These are phyloP conservation scores for Ophiostoma montium DNA, from an alignment of 2,329 filamentous ascomycete species.

Conservation along the genomic window DNA sequence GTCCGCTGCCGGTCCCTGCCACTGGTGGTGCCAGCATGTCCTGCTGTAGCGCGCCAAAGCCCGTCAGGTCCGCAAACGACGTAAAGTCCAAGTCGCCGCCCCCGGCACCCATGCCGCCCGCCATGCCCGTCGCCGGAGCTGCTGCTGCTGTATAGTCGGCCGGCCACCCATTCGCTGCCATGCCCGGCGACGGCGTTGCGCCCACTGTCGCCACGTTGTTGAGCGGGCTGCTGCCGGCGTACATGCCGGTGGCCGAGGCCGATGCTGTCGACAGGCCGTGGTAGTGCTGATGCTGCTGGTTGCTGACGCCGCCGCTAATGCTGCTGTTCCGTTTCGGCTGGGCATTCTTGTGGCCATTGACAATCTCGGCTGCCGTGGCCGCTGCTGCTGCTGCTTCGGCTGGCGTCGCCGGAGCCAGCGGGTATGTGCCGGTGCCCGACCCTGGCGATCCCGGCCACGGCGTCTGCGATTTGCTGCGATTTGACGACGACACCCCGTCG, in stretches of 20 bases:
- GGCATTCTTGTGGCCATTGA: constrained; percentile 10
- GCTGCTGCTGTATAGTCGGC: background rate
- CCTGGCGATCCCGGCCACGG: constrained; percentile 10
- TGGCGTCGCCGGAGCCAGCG: constrained; percentile 11
- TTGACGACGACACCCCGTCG: no score
- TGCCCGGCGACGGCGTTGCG: constrained; percentile 28
- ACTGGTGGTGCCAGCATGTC: constrained; percentile 8
- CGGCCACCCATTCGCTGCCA: constrained; percentile 30
- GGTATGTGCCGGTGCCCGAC: constrained; percentile 7
- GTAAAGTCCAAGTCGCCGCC: constrained; percentile 12
- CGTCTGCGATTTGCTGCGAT: no score
- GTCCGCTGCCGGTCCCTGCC: background rate
- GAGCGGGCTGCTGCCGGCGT: constrained; percentile 1
- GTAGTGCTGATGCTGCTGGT: background rate
- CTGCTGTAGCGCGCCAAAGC: constrained; percentile 23
- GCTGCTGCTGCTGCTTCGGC: constrained; percentile 12
- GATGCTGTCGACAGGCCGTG: background rate
- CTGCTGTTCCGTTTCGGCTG: constrained; percentile 1
- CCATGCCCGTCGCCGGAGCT: constrained; percentile 15
- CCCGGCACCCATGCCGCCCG: background rate
- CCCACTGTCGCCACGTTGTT: background rate
- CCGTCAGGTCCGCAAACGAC: constrained; percentile 32
- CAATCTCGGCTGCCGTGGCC: constrained; percentile 13
- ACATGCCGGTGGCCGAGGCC: background rate
- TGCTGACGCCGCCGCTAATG: background rate